A percentile compares a stretch with the other conserved stretches of the same genome.
These are phyloP conservation scores for Linaria vulgaris DNA, from an alignment of 257 asterid genomes.

Conservation along the genomic window DNA sequence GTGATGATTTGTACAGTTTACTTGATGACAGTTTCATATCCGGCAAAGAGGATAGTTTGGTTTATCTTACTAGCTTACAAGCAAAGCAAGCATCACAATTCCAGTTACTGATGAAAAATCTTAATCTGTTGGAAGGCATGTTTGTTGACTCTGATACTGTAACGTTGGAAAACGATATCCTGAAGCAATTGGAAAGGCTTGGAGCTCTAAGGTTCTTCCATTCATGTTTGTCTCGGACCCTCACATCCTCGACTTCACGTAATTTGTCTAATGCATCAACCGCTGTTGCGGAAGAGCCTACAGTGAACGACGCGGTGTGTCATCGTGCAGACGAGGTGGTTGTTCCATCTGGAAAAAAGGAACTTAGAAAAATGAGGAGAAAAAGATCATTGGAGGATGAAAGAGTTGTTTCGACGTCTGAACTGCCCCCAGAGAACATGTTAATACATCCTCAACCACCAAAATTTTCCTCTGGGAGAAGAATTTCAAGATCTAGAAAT, in stretches of 20 bases:
- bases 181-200: constrained; percentile 64
- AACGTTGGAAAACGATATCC: constrained; percentile 67
- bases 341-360: constrained; percentile 55
- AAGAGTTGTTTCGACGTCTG: constrained; percentile 21
- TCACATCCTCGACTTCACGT: constrained; percentile 32
- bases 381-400: constrained; percentile 34
- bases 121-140: constrained; percentile 59
- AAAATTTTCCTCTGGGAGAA: constrained; percentile 30
- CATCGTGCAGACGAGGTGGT: constrained; percentile 35
- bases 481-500: constrained; percentile 33
- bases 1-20: constrained; percentile 32
- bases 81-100: constrained; percentile 46
- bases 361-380: constrained; percentile 57
- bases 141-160: constrained; percentile 50
- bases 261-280: constrained; percentile 29
- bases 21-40: constrained; percentile 27
- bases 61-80: constrained; percentile 35
- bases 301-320: constrained; percentile 26
- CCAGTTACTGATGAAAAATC: constrained; percentile 65
- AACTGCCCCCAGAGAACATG: constrained; percentile 18
- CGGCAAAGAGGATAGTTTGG: constrained; percentile 25
- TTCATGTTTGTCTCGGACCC: constrained; percentile 49
- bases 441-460: constrained; percentile 25
- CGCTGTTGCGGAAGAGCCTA: constrained; percentile 40
- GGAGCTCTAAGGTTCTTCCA: constrained; percentile 77